Conservation (phyloP, 2,329 filamentous ascomycete genomes). For the Moelleriella libera region DNA sequence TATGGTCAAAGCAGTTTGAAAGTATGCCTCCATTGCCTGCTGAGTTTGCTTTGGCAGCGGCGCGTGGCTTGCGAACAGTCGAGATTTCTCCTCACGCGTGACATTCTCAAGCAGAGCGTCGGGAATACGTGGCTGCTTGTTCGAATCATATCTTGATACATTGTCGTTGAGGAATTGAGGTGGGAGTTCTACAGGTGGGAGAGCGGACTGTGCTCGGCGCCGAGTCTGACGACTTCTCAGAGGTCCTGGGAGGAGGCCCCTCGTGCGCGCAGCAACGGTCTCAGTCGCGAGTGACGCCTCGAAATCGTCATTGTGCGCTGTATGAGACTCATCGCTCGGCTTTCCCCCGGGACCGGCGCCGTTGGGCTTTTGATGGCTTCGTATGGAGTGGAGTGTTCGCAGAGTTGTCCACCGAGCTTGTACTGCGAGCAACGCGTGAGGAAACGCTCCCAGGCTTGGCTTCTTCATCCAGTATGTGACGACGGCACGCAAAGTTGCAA, state of each 20-base stretch:
- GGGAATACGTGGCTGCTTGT: slow-evolving; percentile 14
- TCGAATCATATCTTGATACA: slow-evolving; percentile 20
- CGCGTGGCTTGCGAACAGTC: slow-evolving; percentile 12
- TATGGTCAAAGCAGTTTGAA: slow-evolving; percentile 13
- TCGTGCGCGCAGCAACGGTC: slow-evolving; percentile 12
- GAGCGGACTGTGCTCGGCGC: slow-evolving; percentile 19
- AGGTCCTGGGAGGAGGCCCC: slow-evolving; percentile 10
- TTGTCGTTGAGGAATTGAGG: slow-evolving; percentile 39
- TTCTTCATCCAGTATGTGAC: neutral
- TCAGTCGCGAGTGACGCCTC: slow-evolving; percentile 15
- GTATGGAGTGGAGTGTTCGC: slow-evolving; percentile 10
- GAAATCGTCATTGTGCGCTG: slow-evolving; percentile 12
- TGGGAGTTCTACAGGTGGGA: slow-evolving; percentile 41
- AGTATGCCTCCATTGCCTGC: slow-evolving; percentile 16
- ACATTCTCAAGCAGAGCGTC: slow-evolving; percentile 17
- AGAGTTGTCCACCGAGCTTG: slow-evolving; percentile 10
- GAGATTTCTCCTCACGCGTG: slow-evolving; percentile 15
- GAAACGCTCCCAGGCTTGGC: slow-evolving; percentile 4
- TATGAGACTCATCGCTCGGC: slow-evolving; percentile 12
- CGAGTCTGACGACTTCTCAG: slow-evolving; percentile 17
- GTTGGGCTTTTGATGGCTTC: slow-evolving; percentile 6
- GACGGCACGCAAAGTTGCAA: neutral
- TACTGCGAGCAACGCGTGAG: slow-evolving; percentile 10
- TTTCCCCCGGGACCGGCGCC: slow-evolving; percentile 11
- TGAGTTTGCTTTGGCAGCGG: slow-evolving; percentile 10